Base-by-base conservation (phyloP, 805 yeast species). In the Kockiozyma suomiensis region DNA sequence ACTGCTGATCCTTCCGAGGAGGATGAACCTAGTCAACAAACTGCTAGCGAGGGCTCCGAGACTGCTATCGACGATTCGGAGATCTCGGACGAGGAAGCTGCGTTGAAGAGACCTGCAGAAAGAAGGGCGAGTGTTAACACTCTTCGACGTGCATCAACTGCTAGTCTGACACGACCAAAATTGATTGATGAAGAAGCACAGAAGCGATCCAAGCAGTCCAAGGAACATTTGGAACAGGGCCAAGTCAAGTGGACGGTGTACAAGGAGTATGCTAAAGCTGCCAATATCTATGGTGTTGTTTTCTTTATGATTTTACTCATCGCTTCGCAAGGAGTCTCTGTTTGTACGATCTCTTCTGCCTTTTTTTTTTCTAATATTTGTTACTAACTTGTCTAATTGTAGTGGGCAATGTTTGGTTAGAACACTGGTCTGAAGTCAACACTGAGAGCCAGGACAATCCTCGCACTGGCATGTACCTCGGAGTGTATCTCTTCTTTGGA, bases 371-470 rank as follows among this genome's bases (percentile, higher is more conserved):
- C 90, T 52, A 76, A 76, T 47, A 21, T 33, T 17, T 5, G 6
- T 17, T 32, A 37, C 56, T 61, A 43, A 61, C 45, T 46, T 46
- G 49, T 7, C 12, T 8, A 15, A 25, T 7, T 61, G n/a, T 54
- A 61, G 66, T 66, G 50, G 85, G 91, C 38, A 91, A 86, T 71
- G 82, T 93, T 55, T 94, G 99, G 99, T 82, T 94, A 69, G 94
- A 94, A 73, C 90, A 90, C 73, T 94, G 99, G 99, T 89, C 98
- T 12, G 99, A 94, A 72, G 83, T 87, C 23, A 94, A 93, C 71
- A 81, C 92, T 2, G 75, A 73, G 46, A 71, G 75, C 40, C 93
- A 91, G 26, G 75, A 75, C 58, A 93, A 93, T 72, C 96, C 96
- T 1, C 72, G 84, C 60, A 83, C 88, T n/a, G 76, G 76, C 55